Conservation (phyloP, 2,329 filamentous ascomycete species). For the Cercospora sp. region DNA sequence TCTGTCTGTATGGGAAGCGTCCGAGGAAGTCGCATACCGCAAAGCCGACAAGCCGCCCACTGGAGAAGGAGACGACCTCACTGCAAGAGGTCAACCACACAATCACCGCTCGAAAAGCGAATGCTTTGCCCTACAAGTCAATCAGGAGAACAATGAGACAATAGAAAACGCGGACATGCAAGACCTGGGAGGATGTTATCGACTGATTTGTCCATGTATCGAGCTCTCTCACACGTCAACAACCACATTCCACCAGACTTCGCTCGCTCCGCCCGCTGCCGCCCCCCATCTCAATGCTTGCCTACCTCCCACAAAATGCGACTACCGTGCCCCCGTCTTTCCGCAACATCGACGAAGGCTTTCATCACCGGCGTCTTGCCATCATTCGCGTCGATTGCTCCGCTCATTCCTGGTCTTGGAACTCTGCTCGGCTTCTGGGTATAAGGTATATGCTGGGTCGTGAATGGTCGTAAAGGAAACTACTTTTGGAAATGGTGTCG, state of each 20-base stretch:
- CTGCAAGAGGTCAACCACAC: neutral
- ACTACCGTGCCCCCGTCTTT: constrained; percentile 11
- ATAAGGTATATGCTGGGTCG: constrained; percentile 35
- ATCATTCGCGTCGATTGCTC: constrained; percentile 27
- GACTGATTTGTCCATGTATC: constrained; percentile 14
- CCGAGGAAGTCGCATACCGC: neutral
- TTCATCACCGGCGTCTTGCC: constrained; percentile 27
- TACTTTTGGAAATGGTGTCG: constrained; percentile 29
- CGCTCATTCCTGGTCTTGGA: constrained; percentile 7
- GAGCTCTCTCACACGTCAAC: constrained; percentile 27
- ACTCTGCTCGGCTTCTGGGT: constrained; percentile 26
- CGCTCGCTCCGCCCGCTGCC: constrained; percentile 25
- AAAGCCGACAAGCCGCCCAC: neutral
- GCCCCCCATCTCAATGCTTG: constrained; percentile 29
- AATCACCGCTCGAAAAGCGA: neutral
- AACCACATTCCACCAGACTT: constrained; percentile 24
- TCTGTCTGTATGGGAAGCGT: neutral
- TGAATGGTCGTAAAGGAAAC: constrained; percentile 36
- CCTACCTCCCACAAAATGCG: constrained; percentile 28
- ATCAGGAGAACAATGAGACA: neutral
- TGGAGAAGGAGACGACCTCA: neutral
- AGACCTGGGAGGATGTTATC: neutral
- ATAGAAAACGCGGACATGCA: neutral
- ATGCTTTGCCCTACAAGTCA: neutral
- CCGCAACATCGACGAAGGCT: constrained; percentile 29